Base-by-base conservation (phyloP, 2,329 filamentous ascomycete species). In the Diplodia corticola region DNA sequence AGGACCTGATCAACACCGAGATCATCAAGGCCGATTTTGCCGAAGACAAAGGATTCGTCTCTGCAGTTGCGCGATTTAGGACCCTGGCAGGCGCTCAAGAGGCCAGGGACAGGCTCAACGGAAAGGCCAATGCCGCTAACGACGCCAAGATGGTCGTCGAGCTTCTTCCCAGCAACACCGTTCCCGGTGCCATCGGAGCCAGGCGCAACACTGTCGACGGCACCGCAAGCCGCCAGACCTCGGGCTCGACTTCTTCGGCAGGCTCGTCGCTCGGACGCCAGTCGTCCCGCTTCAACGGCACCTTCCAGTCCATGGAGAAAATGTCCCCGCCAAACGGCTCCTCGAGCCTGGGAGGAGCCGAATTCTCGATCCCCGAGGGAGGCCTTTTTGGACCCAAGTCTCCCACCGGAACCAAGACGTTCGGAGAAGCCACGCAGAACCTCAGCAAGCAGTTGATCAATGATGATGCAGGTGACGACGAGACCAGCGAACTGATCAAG, bases 371-470 rank as follows among this genome's bases (percentile, higher is more conserved):
- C 61, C 81, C 85, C 3, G 87, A 88, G 35, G 78, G 80, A 4
- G 83, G 76, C 73, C 78, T 91, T 28, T 93, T 92, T 77, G 90
- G 89, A 13, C 87, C 89, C 0, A 89, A 90, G 70, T 92, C 90
- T 5, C 90, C 90, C 1, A 88, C 92, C 64, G 88, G 87, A 49
- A 90, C 88, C 73, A 61, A 61, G 15, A 86, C 89, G 63, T 81
- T 90, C n/a, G 81, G 82, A n/a, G 88, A 89, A 67, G 82, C 84
- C 59, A 46, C 64, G 17, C 65, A 66, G 35, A 79, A 78, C 51
- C 64, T 78, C 79, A 89, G 90, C 70, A 92, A 92, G 77, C 86
- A 87, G 2, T 80, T 92, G 60, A 93, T 93, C 76, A 89, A 86
- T 69, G 86, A 90, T 71, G 86, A 89, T 72, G 84, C 84, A 17